These are phyloP conservation scores for Priceomyces haplophilus DNA, from an alignment of 805 yeast genomes.

Conservation along the genomic window DNA sequence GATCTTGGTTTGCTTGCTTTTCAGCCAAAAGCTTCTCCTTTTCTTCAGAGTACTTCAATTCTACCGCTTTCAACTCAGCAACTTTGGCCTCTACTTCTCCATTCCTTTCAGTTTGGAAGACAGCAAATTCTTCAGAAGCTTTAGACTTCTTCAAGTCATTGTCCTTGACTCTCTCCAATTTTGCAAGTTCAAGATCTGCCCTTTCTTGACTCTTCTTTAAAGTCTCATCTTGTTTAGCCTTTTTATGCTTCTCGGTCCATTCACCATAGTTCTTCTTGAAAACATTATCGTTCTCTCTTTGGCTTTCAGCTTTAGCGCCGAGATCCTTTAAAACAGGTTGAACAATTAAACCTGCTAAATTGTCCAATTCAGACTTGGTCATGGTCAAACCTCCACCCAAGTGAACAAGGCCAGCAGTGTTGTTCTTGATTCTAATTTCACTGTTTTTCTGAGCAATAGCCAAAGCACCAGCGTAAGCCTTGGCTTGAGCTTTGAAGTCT, in stretches of 20 bases:
- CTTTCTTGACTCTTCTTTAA: conserved; percentile 31
- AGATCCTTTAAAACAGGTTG: conserved; percentile 80
- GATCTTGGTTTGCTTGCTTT: conserved; percentile 46
- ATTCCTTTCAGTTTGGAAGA: conserved; percentile 28
- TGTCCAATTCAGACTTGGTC: conserved; percentile 70
- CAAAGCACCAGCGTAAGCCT: conserved; percentile 68
- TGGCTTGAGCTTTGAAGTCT: conserved; percentile 45
- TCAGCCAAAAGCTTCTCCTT: conserved; percentile 44
- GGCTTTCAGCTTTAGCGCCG: conserved; percentile 62
- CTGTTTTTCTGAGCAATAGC: conserved; percentile 70
- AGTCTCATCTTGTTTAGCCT: conserved; percentile 27
- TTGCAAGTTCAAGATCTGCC: conserved; percentile 34
- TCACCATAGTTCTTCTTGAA: conserved; percentile 34
- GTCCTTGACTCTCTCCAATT: conserved; percentile 29
- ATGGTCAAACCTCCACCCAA: conserved; percentile 87
- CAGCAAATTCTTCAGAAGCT: conserved; percentile 27
- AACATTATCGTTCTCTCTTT: conserved; percentile 49
- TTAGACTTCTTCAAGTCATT: conserved; percentile 30
- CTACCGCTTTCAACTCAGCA: conserved; percentile 34
- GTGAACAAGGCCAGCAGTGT: conserved; percentile 56
- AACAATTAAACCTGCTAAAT: conserved; percentile 75
- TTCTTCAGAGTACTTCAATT: conserved; percentile 36
- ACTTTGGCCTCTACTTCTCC: conserved; percentile 27
- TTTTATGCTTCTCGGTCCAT: conserved; percentile 28
- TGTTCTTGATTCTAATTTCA: conserved; percentile 49